A percentile compares a stretch with the other conserved stretches of the same genome.
phyloP scores from a whole-genome alignment of 257 asterid species.

The Schizonepeta tenuifolia region DNA sequence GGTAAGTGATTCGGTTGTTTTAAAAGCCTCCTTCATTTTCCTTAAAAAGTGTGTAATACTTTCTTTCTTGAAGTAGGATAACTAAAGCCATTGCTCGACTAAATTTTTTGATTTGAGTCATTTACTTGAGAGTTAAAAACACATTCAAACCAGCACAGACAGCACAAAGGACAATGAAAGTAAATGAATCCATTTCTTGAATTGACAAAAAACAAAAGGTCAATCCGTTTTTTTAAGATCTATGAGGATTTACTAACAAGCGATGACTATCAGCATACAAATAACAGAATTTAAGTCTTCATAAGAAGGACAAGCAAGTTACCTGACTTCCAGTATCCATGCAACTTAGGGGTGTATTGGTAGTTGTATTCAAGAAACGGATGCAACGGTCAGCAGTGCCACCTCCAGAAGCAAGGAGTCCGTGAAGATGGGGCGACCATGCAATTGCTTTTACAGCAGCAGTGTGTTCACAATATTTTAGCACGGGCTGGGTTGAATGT shows the following conservation, averaged over 20 bases:
- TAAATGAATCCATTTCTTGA: not conserved
- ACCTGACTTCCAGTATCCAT: constrained; percentile 99
- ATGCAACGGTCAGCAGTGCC: constrained; percentile 98
- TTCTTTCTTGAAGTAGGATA: not conserved
- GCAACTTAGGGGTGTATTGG: constrained; percentile 78
- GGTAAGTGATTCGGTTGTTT: not conserved
- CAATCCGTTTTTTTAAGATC: not conserved
- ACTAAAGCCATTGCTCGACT: not conserved
- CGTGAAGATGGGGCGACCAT: constrained; percentile 98
- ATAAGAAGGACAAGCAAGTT: constrained; percentile 10
- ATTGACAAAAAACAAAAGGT: not conserved
- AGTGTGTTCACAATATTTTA: constrained; percentile 89
- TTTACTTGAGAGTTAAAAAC: not conserved
- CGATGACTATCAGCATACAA: constrained; percentile 12
- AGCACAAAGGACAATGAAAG: not conserved
- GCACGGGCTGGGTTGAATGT: constrained; percentile 83
- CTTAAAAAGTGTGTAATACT: not conserved
- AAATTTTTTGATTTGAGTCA: not conserved
- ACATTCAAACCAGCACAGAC: not conserved
- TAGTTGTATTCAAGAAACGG: constrained; percentile 94
- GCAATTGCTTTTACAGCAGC: constrained; percentile 99
- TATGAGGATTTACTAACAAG: not conserved
- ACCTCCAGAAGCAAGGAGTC: constrained; percentile 99
- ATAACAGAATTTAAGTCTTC: not conserved
- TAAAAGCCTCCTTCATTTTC: not conserved